A percentile compares a stretch with the other conserved stretches of the same genome.
Evolutionary conservation across 2,329 filamentous ascomycete species (phyloP).

Genomic region (Allantophomopsis lycopodina): DNA sequence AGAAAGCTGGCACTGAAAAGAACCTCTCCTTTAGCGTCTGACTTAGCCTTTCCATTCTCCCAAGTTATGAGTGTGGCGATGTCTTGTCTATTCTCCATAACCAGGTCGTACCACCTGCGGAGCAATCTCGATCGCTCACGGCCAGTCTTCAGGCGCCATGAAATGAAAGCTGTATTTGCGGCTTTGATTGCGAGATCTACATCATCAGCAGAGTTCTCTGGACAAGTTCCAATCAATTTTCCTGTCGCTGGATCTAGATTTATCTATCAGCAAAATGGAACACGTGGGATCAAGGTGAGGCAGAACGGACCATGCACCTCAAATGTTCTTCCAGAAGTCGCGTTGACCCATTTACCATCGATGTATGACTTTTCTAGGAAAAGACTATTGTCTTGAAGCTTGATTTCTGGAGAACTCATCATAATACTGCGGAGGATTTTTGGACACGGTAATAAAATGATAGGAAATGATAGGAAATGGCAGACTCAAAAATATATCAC

Average conservation of each 20-base stretch:
- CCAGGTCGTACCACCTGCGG: slow-evolving; percentile 63
- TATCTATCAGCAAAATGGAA: no score
- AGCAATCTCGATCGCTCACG: slow-evolving; percentile 59
- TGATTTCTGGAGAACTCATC: no score
- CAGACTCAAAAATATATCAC: no score
- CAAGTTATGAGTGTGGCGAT: slow-evolving; percentile 57
- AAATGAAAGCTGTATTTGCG: slow-evolving; percentile 58
- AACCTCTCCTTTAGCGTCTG: slow-evolving; percentile 42
- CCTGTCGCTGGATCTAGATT: slow-evolving; percentile 68
- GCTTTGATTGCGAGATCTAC: slow-evolving; percentile 66
- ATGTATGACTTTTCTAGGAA: slow-evolving; percentile 35
- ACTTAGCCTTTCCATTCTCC: slow-evolving; percentile 55
- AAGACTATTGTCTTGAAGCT: slow-evolving; percentile 15
- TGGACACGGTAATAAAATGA: no score
- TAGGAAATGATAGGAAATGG: no score
- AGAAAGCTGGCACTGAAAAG: slow-evolving; percentile 44
- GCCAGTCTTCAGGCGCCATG: slow-evolving; percentile 54
- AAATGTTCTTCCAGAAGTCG: slow-evolving; percentile 37
- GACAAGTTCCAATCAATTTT: slow-evolving; percentile 63
- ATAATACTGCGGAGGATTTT: no score
- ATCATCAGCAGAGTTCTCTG: slow-evolving; percentile 67
- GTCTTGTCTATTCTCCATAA: slow-evolving; percentile 62
- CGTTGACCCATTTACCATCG: slow-evolving; percentile 37
- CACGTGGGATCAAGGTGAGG: no score
- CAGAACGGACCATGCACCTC: no score